Evolutionary conservation across 345 rosid genomes (phyloP).

Genomic region (Bretschneidera sinensis): DNA sequence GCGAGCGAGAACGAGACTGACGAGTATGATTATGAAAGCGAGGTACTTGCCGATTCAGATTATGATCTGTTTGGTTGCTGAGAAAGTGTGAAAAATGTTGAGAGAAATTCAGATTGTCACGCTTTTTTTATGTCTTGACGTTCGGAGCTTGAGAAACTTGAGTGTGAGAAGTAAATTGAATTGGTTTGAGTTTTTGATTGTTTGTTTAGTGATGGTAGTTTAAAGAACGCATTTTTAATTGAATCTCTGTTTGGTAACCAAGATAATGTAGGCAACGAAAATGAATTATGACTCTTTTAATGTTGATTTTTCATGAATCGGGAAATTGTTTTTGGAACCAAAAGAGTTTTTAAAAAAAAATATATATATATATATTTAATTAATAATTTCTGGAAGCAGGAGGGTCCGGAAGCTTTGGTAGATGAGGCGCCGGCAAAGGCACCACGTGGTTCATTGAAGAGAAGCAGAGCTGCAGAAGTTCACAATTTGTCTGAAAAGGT

Average conservation of each 20-base stretch:
- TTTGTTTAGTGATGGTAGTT: not conserved
- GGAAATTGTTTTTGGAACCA: no score
- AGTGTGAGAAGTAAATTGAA: not conserved
- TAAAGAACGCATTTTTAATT: not conserved
- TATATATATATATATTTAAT: not conserved
- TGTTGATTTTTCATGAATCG: no score
- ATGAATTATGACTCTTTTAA: no score
- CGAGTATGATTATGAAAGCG: slow-evolving; percentile 77
- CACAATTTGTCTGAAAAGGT: slow-evolving; percentile 99
- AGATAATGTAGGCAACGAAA: not conserved
- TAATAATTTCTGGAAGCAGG: slow-evolving; percentile 27
- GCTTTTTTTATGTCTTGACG: no score
- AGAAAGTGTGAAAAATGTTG: slow-evolving; percentile 3
- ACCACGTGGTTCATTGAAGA: slow-evolving; percentile 63
- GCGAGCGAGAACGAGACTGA: slow-evolving; percentile 57
- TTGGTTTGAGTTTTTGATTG: not conserved
- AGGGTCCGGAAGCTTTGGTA: slow-evolving; percentile 57
- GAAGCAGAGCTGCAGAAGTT: slow-evolving; percentile 95
- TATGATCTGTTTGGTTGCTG: not conserved
- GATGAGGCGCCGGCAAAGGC: slow-evolving; percentile 48
- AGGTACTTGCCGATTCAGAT: slow-evolving; percentile 36
- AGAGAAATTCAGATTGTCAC: not conserved
- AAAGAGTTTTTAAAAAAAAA: not conserved
- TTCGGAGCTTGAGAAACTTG: not conserved
- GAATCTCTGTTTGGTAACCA: not conserved